Base-by-base conservation (phyloP, 768 basidiomycete species). In the Roridomyces roridus region DNA sequence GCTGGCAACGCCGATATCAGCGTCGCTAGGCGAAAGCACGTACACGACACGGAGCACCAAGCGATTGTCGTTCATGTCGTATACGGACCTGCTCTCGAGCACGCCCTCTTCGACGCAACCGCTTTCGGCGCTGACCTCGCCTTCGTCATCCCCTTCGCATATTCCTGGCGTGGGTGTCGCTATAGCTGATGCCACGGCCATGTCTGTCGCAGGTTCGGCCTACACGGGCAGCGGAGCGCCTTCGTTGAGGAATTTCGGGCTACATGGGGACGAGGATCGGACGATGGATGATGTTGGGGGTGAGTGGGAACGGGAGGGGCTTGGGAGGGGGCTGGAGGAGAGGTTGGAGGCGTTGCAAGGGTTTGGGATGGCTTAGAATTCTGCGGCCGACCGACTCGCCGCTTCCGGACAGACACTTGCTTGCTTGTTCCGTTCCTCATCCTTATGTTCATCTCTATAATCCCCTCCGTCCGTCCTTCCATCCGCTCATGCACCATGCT, bases 21-120 rank as follows among this genome's bases (percentile, higher is more conserved):
- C 35, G 21, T n/a, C n/a, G n/a, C 12, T 24, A 26, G 25, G 41
- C 34, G 54, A 43, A 8, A 35, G 9, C 29, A 21, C 53, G 29
- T 25, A 42, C 46, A 26, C 10, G 54, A 41, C 47, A 44, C 51
- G 4, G 31, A 70, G 79, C 3, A 75, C 77, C 25, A 92, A 94
- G 64, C 87, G 92, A 2, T 83, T 94, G 11, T 94, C 92, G 0
- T 96, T 95, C 79, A 83, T 96, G 73, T 91, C 92, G 4, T 95
- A 95, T 71, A 83, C 88, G 24, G 94, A 96, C 70, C 81, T 96
- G 3, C 84, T 96, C 37, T 77, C 88, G 0, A 89, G 88, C 0
- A 85, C 91, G 0, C 94, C 94, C 0, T 77, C 86, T 0, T 80
- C 88, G 10, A 85, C 86, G 12, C 80, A 88, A 37, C 83, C 92